Conservation (phyloP, 2,329 filamentous ascomycete species). For the Microcera coccophila region DNA sequence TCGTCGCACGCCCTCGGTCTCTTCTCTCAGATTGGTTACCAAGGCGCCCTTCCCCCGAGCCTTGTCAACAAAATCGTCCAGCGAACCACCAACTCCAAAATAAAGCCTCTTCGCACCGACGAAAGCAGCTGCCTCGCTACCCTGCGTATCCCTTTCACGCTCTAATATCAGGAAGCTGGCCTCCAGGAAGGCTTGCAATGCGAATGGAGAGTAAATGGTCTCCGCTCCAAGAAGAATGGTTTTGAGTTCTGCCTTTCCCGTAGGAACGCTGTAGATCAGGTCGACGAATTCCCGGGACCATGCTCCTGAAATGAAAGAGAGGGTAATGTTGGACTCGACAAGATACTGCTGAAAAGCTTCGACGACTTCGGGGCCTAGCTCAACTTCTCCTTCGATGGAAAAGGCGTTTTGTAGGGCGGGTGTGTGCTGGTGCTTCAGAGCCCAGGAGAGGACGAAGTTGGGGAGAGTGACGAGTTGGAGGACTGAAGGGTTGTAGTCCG, state of each 20-base stretch:
- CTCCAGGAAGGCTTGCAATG: conserved; percentile 64
- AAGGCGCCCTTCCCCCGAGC: conserved; percentile 46
- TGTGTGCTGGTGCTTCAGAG: conserved; percentile 38
- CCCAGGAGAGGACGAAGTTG: conserved; percentile 71
- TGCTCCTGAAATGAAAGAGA: conserved; percentile 69
- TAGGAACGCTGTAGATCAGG: conserved; percentile 45
- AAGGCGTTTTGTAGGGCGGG: conserved; percentile 44
- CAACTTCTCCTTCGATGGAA: conserved; percentile 56
- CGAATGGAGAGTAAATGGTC: conserved; percentile 77
- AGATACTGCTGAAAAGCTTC: conserved; percentile 57
- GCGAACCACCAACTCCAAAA: conserved; percentile 78
- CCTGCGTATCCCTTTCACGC: conserved; percentile 33
- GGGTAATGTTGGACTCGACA: conserved; percentile 43
- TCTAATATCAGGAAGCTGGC: conserved; percentile 59
- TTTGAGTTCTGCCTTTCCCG: conserved; percentile 7
- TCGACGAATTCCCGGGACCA: conserved; percentile 65
- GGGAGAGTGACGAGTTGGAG: conserved; percentile 74
- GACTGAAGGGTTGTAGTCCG: conserved; percentile 78
- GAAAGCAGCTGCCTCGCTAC: conserved; percentile 54
- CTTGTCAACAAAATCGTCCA: conserved; percentile 66
- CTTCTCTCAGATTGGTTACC: conserved; percentile 53
- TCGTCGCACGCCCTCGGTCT: conserved; percentile 57
- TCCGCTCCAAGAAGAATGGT: conserved; percentile 68
- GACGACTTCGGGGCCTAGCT: conserved; percentile 57
- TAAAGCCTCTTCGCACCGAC: conserved; percentile 77